Conservation (phyloP, 2,329 filamentous ascomycete species). For the Colletotrichum spinosum region DNA sequence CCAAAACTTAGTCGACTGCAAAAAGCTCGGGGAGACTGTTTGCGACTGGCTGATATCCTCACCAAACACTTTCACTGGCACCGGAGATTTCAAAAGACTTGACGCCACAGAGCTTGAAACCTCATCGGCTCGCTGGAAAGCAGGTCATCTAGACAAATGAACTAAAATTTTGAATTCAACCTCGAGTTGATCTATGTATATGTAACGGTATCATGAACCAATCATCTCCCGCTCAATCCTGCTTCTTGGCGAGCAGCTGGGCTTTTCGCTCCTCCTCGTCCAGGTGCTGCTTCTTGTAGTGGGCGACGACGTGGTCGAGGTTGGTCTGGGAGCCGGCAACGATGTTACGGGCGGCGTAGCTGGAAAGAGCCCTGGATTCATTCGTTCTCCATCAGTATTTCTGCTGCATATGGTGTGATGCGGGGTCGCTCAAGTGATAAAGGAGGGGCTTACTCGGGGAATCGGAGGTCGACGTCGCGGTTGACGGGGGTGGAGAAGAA, state of each 20-base stretch:
- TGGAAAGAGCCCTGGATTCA: constrained; percentile 57
- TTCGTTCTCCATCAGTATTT: constrained; percentile 28
- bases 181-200: constrained; percentile 36
- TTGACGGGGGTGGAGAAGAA: constrained; percentile 56
- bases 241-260: constrained; percentile 48
- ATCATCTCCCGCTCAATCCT: constrained; percentile 14
- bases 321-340: constrained; percentile 66
- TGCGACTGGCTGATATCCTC: background rate
- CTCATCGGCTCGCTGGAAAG: background rate
- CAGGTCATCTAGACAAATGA: constrained; percentile 21
- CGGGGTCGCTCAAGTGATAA: background rate
- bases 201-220: constrained; percentile 38
- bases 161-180: constrained; percentile 33
- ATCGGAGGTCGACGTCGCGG: constrained; percentile 65
- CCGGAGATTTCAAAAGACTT: background rate
- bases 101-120: background rate
- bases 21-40: background rate
- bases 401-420: background rate
- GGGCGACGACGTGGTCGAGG: constrained; percentile 67
- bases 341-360: constrained; percentile 64
- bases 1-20: no score
- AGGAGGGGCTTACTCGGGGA: constrained; percentile 64
- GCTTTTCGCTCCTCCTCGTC: constrained; percentile 68
- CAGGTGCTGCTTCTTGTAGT: constrained; percentile 66
- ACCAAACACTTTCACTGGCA: no score